A percentile compares a stretch with the other conserved stretches of the same genome.
These are phyloP conservation scores for Escovopsis sp. DNA, from an alignment of 2,329 filamentous ascomycete genomes.

Conservation along the genomic window DNA sequence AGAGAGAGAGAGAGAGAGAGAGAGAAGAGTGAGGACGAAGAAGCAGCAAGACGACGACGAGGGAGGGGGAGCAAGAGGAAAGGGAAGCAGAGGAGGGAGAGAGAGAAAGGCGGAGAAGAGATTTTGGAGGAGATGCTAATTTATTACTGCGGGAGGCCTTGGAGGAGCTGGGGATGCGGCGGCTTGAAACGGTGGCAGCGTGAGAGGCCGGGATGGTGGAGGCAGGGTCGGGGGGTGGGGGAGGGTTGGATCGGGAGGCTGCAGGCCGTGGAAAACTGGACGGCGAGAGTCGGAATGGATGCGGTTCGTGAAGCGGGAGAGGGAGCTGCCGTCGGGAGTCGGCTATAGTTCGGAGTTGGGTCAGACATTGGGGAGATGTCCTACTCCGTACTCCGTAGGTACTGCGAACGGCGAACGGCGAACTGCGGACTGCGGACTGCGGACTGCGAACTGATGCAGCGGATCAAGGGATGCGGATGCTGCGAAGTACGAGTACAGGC, in stretches of 20 bases:
- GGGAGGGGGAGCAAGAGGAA: slow-evolving; percentile 2
- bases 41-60: neutral
- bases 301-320: too few relatives aligned
- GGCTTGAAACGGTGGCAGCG: slow-evolving; percentile 1
- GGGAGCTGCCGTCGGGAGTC: too few relatives aligned
- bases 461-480: too few relatives aligned
- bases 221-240: too few relatives aligned
- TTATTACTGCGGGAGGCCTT: too few relatives aligned
- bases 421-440: too few relatives aligned
- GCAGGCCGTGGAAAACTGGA: neutral
- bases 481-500: too few relatives aligned
- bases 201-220: slow-evolving; percentile 1
- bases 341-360: slow-evolving; percentile 11
- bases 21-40: slow-evolving; percentile 5
- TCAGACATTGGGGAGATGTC: too few relatives aligned
- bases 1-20: slow-evolving; percentile 8
- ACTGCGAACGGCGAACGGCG: too few relatives aligned
- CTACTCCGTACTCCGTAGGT: too few relatives aligned
- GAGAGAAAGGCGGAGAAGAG: neutral
- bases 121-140: slow-evolving; percentile 7
- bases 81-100: slow-evolving; percentile 4
- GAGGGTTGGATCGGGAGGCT: slow-evolving; percentile 9
- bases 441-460: too few relatives aligned
- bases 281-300: too few relatives aligned
- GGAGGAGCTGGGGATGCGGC: neutral